Conservation (phyloP, 352 stramenopile species). For the Globisporangium solare region DNA sequence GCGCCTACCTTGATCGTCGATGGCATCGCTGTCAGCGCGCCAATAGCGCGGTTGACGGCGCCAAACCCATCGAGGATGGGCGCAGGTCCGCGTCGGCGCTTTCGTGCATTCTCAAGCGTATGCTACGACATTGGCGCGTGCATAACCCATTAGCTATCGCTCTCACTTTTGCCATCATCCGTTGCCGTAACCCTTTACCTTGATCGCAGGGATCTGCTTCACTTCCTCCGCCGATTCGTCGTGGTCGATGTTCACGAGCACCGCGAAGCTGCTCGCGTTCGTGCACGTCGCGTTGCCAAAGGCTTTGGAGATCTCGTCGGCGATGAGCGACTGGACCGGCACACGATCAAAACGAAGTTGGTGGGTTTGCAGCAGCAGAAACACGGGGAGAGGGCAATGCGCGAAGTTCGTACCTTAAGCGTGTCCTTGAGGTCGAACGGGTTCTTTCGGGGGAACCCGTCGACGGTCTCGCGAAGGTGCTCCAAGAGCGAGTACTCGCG, state of each 20-base stretch:
- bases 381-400: not conserved
- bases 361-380: not conserved
- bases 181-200: constrained; percentile 21
- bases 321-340: constrained; percentile 31
- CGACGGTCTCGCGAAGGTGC: constrained; percentile 34
- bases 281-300: constrained; percentile 48
- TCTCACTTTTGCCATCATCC: too few species aligned
- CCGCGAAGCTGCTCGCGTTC: constrained; percentile 56
- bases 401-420: constrained; percentile 47
- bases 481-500: constrained; percentile 72
- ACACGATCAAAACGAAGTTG: too few species aligned
- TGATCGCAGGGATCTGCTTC: constrained; percentile 71
- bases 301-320: constrained; percentile 33
- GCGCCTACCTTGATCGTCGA: constrained; percentile 25
- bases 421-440: constrained; percentile 75
- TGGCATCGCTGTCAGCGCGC: constrained; percentile 38
- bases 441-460: constrained; percentile 27
- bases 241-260: constrained; percentile 68
- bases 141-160: not conserved
- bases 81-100: constrained; percentile 57
- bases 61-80: constrained; percentile 76
- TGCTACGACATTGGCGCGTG: constrained; percentile 22
- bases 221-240: constrained; percentile 66
- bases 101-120: constrained; percentile 54
- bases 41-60: constrained; percentile 62